Percentiles rank a stretch among this genome's conserved stretches.
phyloP scores from a whole-genome alignment of 768 basidiomycete genomes.

The Exsudoporus frostii region DNA sequence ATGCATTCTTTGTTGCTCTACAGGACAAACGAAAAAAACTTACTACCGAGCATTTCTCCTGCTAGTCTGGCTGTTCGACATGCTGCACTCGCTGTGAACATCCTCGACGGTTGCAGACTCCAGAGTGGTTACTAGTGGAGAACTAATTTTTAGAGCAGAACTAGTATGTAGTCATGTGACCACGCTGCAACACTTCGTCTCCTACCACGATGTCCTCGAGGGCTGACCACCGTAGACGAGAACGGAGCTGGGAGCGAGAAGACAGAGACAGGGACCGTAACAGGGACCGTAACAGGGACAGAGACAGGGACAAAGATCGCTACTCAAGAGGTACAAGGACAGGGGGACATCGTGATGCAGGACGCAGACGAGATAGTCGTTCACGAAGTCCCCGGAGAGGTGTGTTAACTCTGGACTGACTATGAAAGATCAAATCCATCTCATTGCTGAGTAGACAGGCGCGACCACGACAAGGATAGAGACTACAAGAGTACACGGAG shows the following conservation, averaged over 20 bases:
- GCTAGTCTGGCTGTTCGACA: slow-evolving; percentile 13
- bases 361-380: slow-evolving; percentile 39
- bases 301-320: slow-evolving; percentile 42
- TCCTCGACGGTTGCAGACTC: not conserved
- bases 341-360: slow-evolving; percentile 33
- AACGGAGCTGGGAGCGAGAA: slow-evolving; percentile 61
- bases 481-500: slow-evolving; percentile 35
- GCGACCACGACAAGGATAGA: slow-evolving; percentile 35
- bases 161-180: slow-evolving; percentile 30
- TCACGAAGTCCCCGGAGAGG: slow-evolving; percentile 37
- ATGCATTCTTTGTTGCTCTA: slow-evolving; percentile 4
- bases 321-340: slow-evolving; percentile 37
- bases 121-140: not conserved
- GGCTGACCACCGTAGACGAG: slow-evolving; percentile 51
- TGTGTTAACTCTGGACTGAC: slow-evolving; percentile 6
- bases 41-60: slow-evolving; percentile 10
- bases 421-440: not conserved
- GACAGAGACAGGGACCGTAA: slow-evolving; percentile 26
- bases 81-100: slow-evolving; percentile 25
- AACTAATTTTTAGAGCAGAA: not conserved
- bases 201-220: slow-evolving; percentile 55
- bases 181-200: slow-evolving; percentile 21
- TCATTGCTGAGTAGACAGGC: slow-evolving; percentile 31
- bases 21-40: slow-evolving; percentile 1
- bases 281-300: slow-evolving; percentile 26